phyloP scores from a whole-genome alignment of 768 basidiomycete species.

The Leucosporidium yakuticum region DNA sequence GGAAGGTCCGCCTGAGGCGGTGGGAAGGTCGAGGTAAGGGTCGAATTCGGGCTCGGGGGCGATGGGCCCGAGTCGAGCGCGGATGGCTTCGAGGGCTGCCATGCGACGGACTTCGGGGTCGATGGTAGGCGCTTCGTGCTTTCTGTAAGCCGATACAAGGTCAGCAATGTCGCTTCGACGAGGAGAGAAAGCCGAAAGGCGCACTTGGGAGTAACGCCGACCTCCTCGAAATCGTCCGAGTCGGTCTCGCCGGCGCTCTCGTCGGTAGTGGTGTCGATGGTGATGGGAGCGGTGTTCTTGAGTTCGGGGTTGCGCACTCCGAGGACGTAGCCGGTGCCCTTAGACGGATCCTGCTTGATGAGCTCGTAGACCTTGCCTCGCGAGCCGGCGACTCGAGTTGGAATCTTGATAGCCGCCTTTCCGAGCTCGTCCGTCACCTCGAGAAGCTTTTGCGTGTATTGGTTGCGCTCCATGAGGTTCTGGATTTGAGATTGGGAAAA shows the following conservation, averaged over 20 bases:
- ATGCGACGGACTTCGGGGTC: constrained; percentile 23
- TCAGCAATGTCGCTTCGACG: neutral
- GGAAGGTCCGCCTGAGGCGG: neutral
- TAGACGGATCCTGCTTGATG: constrained; percentile 75
- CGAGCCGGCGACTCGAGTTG: constrained; percentile 89
- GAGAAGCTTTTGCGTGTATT: constrained; percentile 85
- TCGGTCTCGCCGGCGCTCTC: constrained; percentile 44
- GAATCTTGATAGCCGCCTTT: constrained; percentile 65
- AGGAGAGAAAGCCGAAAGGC: neutral
- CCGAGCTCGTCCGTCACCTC: constrained; percentile 80
- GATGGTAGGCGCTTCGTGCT: constrained; percentile 8
- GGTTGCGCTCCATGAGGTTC: constrained; percentile 79
- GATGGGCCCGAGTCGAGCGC: constrained; percentile 7
- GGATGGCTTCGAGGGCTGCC: constrained; percentile 26
- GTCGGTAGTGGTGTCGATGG: constrained; percentile 56
- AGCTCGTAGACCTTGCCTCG: constrained; percentile 91
- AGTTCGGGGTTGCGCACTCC: constrained; percentile 60
- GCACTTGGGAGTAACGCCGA: constrained; percentile 18
- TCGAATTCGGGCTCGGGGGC: neutral
- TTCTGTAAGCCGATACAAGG: neutral
- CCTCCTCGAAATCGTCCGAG: constrained; percentile 46
- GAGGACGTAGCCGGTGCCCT: constrained; percentile 85
- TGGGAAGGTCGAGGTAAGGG: constrained; percentile 29
- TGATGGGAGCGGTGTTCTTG: constrained; percentile 64
- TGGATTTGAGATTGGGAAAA: constrained; percentile 95